Evolutionary conservation across 176 grass and related monocot genomes (phyloP).

Genomic region (Carex kokanica): DNA sequence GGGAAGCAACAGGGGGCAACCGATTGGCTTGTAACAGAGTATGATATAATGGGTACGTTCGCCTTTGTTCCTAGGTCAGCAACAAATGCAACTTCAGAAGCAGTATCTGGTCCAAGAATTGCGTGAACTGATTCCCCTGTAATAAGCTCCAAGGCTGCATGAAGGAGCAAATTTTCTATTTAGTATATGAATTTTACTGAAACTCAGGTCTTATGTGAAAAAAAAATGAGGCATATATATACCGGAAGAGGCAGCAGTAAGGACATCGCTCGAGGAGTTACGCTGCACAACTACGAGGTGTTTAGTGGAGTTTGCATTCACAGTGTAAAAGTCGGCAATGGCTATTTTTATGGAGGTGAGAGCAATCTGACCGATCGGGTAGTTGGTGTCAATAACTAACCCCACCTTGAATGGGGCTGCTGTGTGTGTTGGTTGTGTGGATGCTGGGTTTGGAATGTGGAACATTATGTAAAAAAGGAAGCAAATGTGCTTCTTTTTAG

Average conservation of each 20-base stretch:
- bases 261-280: constrained; percentile 6
- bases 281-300: constrained; percentile 16
- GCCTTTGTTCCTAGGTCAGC: constrained; percentile 26
- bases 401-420: not conserved
- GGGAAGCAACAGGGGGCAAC: constrained; percentile 18
- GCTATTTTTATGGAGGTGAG: constrained; percentile 13
- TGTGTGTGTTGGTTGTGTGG: not conserved
- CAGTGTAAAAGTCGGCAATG: constrained; percentile 27
- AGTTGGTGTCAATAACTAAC: constrained; percentile 20
- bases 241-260: constrained; percentile 27
- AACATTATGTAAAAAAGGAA: not conserved
- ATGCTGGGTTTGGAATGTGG: not conserved
- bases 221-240: not conserved
- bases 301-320: not conserved
- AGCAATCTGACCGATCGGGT: constrained; percentile 8
- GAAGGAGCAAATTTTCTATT: not conserved
- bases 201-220: not conserved
- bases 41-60: constrained; percentile 37
- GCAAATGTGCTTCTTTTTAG: not conserved
- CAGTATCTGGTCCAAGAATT: constrained; percentile 49
- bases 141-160: constrained; percentile 6
- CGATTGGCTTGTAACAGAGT: constrained; percentile 36
- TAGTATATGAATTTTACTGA: not conserved
- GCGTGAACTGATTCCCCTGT: constrained; percentile 33
- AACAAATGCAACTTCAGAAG: constrained; percentile 37